Percentiles rank a stretch among this genome's conserved stretches.
These are phyloP conservation scores for Eucalyptus globulus DNA, from an alignment of 345 rosid species.

Conservation along the genomic window DNA sequence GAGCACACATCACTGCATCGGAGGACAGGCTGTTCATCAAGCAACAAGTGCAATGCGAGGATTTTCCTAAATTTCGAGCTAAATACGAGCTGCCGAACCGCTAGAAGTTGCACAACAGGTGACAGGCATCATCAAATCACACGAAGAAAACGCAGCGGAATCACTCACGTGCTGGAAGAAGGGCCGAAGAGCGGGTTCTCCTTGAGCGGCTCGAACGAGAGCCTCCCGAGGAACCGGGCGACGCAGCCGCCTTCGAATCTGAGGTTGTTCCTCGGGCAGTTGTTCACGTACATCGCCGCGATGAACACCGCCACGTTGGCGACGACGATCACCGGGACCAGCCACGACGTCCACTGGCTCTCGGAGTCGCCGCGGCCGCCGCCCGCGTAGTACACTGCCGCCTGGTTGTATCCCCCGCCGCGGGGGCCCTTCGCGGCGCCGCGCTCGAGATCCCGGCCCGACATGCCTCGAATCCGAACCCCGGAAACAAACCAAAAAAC, in stretches of 20 bases:
- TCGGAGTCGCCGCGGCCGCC: slow-evolving; percentile 12
- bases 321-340: slow-evolving; percentile 67
- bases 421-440: slow-evolving; percentile 4
- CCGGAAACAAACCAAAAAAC: too few species aligned
- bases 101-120: neutral
- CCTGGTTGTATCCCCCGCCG: neutral
- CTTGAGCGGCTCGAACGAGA: slow-evolving; percentile 78
- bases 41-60: neutral
- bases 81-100: neutral
- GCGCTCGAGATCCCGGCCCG: slow-evolving; percentile 50
- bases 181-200: slow-evolving; percentile 97
- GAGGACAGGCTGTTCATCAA: neutral
- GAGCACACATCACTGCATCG: neutral
- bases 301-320: slow-evolving; percentile 64
- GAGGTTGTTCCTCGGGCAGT: slow-evolving; percentile 56
- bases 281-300: slow-evolving; percentile 68
- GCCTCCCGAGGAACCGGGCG: slow-evolving; percentile 63
- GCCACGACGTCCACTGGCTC: slow-evolving; percentile 84
- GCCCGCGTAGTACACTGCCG: slow-evolving; percentile 8
- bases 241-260: slow-evolving; percentile 41
- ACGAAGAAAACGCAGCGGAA: neutral
- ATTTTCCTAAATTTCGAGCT: neutral
- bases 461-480: neutral
- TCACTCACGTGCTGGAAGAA: slow-evolving; percentile 67
- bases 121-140: neutral